These are phyloP conservation scores for Russula dissimulans DNA, from an alignment of 768 basidiomycete species.

Conservation along the genomic window DNA sequence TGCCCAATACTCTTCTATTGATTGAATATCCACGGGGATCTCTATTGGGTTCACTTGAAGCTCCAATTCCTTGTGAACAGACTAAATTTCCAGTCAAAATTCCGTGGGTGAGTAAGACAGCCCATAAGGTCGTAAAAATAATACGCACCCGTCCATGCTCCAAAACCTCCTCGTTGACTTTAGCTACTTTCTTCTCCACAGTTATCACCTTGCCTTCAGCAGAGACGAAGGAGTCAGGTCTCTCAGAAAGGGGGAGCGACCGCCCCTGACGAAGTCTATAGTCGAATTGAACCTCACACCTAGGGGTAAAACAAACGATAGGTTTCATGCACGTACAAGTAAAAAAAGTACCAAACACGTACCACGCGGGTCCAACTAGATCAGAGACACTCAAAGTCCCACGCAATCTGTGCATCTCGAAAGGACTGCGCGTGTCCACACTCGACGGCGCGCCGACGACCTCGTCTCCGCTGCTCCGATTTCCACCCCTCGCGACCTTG, in stretches of 20 bases:
- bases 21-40: slow-evolving; percentile 39
- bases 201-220: slow-evolving; percentile 50
- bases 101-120: not conserved
- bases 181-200: slow-evolving; percentile 43
- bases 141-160: slow-evolving; percentile 46
- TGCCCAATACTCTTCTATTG: slow-evolving; percentile 70
- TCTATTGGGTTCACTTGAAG: slow-evolving; percentile 56
- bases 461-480: not conserved
- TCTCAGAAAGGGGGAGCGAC: slow-evolving; percentile 35
- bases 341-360: not conserved
- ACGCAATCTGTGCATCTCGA: not conserved
- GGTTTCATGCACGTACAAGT: not conserved
- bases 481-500: not conserved
- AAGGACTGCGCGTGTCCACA: slow-evolving; percentile 8
- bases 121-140: not conserved
- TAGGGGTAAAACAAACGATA: slow-evolving; percentile 21
- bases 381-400: slow-evolving; percentile 17
- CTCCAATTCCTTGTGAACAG: slow-evolving; percentile 71
- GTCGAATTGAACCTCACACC: slow-evolving; percentile 77
- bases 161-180: slow-evolving; percentile 43
- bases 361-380: slow-evolving; percentile 20
- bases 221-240: slow-evolving; percentile 50
- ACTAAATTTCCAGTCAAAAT: slow-evolving; percentile 29
- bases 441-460: not conserved
- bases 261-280: slow-evolving; percentile 60